phyloP scores from a whole-genome alignment of 345 rosid species.

The Aquilaria yunnanensis region DNA sequence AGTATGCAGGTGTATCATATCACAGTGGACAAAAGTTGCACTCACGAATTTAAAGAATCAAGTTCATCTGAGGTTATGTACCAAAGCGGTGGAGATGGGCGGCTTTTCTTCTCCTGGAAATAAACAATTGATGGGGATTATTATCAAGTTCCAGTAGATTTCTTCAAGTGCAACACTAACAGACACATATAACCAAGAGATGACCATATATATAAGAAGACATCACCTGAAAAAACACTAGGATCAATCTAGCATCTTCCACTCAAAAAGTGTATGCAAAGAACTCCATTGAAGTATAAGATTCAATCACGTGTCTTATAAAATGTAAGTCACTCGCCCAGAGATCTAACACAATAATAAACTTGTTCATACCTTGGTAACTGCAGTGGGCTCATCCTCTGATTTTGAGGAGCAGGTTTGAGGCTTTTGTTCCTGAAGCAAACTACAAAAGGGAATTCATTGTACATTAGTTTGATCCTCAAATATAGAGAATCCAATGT shows the following conservation, averaged over 20 bases:
- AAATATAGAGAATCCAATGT: slow-evolving; percentile 2
- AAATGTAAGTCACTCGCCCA: too few relatives aligned
- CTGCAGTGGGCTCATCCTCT: slow-evolving; percentile 42
- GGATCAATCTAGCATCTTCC: too few relatives aligned
- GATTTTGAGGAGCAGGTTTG: slow-evolving; percentile 22
- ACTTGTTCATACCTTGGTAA: slow-evolving; percentile 55
- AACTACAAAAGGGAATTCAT: slow-evolving; percentile 22
- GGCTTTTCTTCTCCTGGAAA: slow-evolving; percentile 79
- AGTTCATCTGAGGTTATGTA: slow-evolving; percentile 61
- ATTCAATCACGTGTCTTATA: background rate
- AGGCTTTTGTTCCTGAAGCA: slow-evolving; percentile 20
- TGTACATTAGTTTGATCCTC: background rate
- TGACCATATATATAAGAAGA: too few relatives aligned
- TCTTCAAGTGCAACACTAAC: too few relatives aligned
- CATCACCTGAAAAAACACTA: too few relatives aligned
- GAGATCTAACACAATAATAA: background rate
- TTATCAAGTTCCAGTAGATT: too few relatives aligned
- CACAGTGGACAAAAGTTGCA: slow-evolving; percentile 8
- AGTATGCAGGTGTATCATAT: background rate
- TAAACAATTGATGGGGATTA: background rate
- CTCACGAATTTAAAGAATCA: slow-evolving; percentile 70
- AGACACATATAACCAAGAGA: too few relatives aligned
- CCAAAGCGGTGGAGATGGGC: slow-evolving; percentile 68
- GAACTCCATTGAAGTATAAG: background rate
- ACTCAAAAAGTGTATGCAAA: background rate